Conservation (phyloP, 345 rosid species). For the Pistacia vera region DNA sequence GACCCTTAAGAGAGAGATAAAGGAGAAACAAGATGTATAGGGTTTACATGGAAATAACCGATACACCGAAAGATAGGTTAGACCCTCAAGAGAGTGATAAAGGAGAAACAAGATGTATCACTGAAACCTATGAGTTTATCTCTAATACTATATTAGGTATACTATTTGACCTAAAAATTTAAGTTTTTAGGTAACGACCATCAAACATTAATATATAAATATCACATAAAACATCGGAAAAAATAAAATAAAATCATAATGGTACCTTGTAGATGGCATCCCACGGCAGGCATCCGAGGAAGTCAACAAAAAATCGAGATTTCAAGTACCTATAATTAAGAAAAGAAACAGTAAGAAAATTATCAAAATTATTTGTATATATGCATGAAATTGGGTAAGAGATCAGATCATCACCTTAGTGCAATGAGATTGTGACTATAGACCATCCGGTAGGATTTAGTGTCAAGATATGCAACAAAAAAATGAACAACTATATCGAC, state of each 20-base stretch:
- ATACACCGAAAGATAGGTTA: too few species aligned
- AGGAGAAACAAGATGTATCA: too few species aligned
- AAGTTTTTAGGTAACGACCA: too few species aligned
- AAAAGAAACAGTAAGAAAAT: neutral
- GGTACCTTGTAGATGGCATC: conserved; percentile 77
- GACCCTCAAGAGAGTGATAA: too few species aligned
- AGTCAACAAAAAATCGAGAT: conserved; percentile 63
- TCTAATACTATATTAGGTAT: too few species aligned
- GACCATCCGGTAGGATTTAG: conserved; percentile 55
- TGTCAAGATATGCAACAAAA: conserved; percentile 67
- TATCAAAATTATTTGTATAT: neutral
- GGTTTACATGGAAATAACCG: too few species aligned
- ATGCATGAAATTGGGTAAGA: neutral
- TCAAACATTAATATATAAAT: neutral
- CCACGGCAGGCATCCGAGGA: conserved; percentile 85
- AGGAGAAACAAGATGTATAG: too few species aligned
- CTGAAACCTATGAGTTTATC: too few species aligned
- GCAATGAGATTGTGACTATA: conserved; percentile 60
- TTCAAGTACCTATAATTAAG: conserved; percentile 57
- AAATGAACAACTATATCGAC: conserved; percentile 65
- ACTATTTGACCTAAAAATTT: too few species aligned
- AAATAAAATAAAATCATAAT: neutral
- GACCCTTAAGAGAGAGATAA: too few species aligned
- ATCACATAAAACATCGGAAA: neutral
- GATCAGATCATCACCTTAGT: conserved; percentile 35